phyloP scores from a whole-genome alignment of 2,329 filamentous ascomycete genomes.

The Cercospora berteroae region DNA sequence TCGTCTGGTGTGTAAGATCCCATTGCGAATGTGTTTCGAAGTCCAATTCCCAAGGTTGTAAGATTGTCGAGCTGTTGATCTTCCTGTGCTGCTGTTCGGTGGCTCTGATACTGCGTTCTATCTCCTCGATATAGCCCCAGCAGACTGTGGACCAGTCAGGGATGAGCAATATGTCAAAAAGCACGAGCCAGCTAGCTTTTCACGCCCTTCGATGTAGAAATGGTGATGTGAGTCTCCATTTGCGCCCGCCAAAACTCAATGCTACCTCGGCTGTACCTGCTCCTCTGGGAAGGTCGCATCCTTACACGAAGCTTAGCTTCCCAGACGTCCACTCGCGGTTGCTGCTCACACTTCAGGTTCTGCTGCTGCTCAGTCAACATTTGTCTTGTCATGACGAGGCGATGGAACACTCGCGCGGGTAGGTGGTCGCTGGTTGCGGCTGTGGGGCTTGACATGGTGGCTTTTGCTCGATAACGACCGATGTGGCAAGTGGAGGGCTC shows the following conservation, averaged over 20 bases:
- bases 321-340: not conserved
- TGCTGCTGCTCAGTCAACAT: not conserved
- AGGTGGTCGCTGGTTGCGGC: not conserved
- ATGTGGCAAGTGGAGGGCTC: not conserved
- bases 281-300: conserved; percentile 2
- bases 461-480: not conserved
- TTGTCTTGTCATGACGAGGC: not conserved
- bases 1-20: conserved; percentile 32
- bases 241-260: conserved; percentile 6
- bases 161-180: conserved; percentile 12
- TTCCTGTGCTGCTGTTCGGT: not conserved
- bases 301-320: not conserved
- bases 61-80: not conserved
- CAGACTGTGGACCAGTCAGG: conserved; percentile 6
- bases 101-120: not conserved
- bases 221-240: not conserved
- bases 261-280: conserved; percentile 6
- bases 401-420: not conserved
- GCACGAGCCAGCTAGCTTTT: not conserved
- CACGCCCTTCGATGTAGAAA: conserved; percentile 4
- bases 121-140: not conserved
- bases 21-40: not conserved
- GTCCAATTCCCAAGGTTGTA: not conserved
- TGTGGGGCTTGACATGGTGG: not conserved
- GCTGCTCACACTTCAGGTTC: not conserved